A percentile compares a stretch with the other conserved stretches of the same genome.
Evolutionary conservation across 257 asterid genomes (phyloP).

Genomic region (Capsicum rhomboideum): DNA sequence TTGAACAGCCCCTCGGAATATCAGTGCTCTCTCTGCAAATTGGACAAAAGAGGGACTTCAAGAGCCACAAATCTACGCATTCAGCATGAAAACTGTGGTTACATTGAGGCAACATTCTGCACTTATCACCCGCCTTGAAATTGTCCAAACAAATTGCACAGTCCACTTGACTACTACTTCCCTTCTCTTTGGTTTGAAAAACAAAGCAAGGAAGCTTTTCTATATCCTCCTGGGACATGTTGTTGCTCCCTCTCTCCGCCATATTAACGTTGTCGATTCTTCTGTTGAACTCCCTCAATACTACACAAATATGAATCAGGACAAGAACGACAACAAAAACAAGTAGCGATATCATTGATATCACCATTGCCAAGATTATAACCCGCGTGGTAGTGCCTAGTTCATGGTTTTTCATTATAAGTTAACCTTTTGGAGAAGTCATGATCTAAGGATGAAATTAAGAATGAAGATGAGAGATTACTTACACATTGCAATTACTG

Average conservation of each 20-base stretch:
- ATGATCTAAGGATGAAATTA: not conserved
- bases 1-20: not conserved
- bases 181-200: conserved; percentile 35
- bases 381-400: conserved; percentile 20
- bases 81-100: conserved; percentile 63
- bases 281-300: conserved; percentile 37
- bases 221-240: conserved; percentile 67
- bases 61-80: conserved; percentile 69
- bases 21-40: conserved; percentile 56
- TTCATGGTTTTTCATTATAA: conserved; percentile 17
- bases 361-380: conserved; percentile 33
- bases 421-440: not conserved
- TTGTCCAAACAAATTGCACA: conserved; percentile 66
- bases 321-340: conserved; percentile 38
- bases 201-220: conserved; percentile 71
- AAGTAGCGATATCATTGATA: conserved; percentile 39
- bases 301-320: conserved; percentile 53
- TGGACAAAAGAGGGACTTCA: conserved; percentile 48
- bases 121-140: conserved; percentile 46
- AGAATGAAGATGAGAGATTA: not conserved
- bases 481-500: not conserved
- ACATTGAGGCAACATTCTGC: conserved; percentile 63
- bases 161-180: conserved; percentile 19
- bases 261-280: not conserved
- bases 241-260: conserved; percentile 44